phyloP scores from a whole-genome alignment of 129 eudicot genomes.

The Flaveria trinervia region DNA sequence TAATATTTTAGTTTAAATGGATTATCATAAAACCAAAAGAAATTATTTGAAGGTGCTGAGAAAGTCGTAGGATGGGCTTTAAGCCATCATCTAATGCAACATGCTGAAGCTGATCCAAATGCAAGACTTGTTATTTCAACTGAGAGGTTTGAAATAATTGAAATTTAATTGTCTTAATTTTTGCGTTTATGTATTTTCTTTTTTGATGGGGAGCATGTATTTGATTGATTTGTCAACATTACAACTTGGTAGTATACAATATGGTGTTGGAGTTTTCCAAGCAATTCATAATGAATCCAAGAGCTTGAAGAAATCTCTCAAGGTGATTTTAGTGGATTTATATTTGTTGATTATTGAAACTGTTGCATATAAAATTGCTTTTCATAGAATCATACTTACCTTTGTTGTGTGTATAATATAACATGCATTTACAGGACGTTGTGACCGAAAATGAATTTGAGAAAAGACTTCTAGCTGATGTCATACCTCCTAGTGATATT shows the following conservation, averaged over 20 bases:
- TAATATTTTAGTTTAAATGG: not conserved
- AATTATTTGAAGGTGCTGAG: slow-evolving; percentile 66
- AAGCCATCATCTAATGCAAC: slow-evolving; percentile 73
- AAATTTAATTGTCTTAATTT: not conserved
- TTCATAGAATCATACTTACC: not conserved
- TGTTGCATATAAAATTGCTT: not conserved
- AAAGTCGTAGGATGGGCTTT: slow-evolving; percentile 96
- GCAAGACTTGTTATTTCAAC: slow-evolving; percentile 56
- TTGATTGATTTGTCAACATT: slow-evolving; percentile 22
- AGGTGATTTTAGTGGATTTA: slow-evolving; percentile 48
- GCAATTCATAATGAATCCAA: slow-evolving; percentile 79
- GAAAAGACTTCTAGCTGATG: slow-evolving; percentile 89
- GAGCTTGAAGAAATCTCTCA: slow-evolving; percentile 87
- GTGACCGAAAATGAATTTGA: slow-evolving; percentile 94
- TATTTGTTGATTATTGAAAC: slow-evolving; percentile 11
- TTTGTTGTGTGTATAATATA: slow-evolving; percentile 15
- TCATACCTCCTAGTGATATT: slow-evolving; percentile 90
- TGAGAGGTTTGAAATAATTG: slow-evolving; percentile 50
- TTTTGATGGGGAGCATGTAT: slow-evolving; percentile 16
- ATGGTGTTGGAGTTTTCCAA: slow-evolving; percentile 66
- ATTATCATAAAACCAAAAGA: not conserved
- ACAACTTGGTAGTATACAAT: slow-evolving; percentile 58
- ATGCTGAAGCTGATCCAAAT: slow-evolving; percentile 54
- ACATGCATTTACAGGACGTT: slow-evolving; percentile 60
- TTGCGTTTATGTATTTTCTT: not conserved